Evolutionary conservation across 768 basidiomycete genomes (phyloP).

Genomic region (Leccinum truebloodii): DNA sequence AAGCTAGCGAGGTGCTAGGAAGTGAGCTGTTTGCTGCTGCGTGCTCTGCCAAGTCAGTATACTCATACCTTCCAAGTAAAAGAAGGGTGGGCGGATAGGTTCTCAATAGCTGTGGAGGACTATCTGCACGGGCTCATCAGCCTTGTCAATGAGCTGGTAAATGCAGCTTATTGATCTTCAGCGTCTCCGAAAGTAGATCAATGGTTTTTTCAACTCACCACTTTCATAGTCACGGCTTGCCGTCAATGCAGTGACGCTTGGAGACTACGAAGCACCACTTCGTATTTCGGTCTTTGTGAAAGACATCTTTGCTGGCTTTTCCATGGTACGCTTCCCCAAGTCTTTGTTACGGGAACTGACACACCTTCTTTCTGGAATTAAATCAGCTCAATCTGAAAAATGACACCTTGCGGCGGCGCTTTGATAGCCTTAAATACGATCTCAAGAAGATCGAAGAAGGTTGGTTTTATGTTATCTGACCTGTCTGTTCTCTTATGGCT

Average conservation of each 20-base stretch:
- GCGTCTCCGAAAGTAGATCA: background rate
- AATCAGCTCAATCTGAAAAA: slow-evolving; percentile 80
- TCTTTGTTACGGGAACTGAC: slow-evolving; percentile 5
- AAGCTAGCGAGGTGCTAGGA: slow-evolving; percentile 58
- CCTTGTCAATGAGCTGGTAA: slow-evolving; percentile 78
- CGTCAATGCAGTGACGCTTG: slow-evolving; percentile 80
- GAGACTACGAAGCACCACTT: slow-evolving; percentile 77
- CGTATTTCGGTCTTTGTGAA: slow-evolving; percentile 79
- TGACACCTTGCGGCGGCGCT: slow-evolving; percentile 70
- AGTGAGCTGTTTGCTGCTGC: slow-evolving; percentile 47
- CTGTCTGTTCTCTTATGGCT: slow-evolving; percentile 1
- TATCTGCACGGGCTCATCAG: slow-evolving; percentile 81
- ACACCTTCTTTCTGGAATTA: slow-evolving; percentile 3
- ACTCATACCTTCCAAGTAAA: slow-evolving; percentile 48
- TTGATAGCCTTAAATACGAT: slow-evolving; percentile 83
- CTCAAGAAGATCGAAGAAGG: slow-evolving; percentile 91
- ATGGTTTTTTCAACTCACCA: slow-evolving; percentile 9
- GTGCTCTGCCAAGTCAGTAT: slow-evolving; percentile 2
- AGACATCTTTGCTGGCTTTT: slow-evolving; percentile 80
- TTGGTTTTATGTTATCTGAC: slow-evolving; percentile 26
- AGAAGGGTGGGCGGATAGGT: slow-evolving; percentile 67
- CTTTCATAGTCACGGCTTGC: slow-evolving; percentile 66
- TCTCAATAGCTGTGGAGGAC: slow-evolving; percentile 69
- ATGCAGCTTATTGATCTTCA: slow-evolving; percentile 21
- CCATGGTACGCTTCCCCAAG: slow-evolving; percentile 53